Conservation (phyloP, 1,284 basidiomycete genomes). For the Ustilago nuda region DNA sequence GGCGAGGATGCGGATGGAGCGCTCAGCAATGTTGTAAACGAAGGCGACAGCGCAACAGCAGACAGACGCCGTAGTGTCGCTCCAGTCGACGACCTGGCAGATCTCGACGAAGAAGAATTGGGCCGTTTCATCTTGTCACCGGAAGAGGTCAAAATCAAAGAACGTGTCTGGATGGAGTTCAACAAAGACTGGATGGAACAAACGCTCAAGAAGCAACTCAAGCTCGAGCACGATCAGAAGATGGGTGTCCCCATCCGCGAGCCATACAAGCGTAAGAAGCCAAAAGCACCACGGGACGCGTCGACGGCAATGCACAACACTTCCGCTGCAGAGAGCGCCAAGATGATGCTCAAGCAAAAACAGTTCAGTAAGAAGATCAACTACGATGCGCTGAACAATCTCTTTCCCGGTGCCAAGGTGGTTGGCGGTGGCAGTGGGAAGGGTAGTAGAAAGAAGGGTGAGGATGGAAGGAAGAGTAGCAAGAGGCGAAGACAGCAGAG, state of each 20-base stretch:
- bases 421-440: conserved; percentile 26
- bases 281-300: conserved; percentile 58
- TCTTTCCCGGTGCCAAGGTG: conserved; percentile 58
- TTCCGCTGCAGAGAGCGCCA: conserved; percentile 65
- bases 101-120: conserved; percentile 89
- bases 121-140: conserved; percentile 83
- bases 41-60: conserved; percentile 24
- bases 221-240: conserved; percentile 66
- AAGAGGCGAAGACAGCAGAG: conserved; percentile 31
- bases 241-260: conserved; percentile 59
- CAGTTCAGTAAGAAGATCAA: conserved; percentile 67
- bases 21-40: conserved; percentile 17
- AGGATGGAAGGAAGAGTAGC: conserved; percentile 5
- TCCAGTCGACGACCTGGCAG: conserved; percentile 53
- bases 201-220: conserved; percentile 64
- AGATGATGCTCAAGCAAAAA: conserved; percentile 67
- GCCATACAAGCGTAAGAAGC: conserved; percentile 61
- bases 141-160: conserved; percentile 88
- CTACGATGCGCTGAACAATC: conserved; percentile 64
- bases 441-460: conserved; percentile 13
- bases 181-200: conserved; percentile 94
- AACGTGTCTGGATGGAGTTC: conserved; percentile 95
- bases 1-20: conserved; percentile 19
- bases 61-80: conserved; percentile 17
- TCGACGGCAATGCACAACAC: conserved; percentile 58